Conservation (phyloP, 352 stramenopile genomes). For the Pythium aristosporum region DNA sequence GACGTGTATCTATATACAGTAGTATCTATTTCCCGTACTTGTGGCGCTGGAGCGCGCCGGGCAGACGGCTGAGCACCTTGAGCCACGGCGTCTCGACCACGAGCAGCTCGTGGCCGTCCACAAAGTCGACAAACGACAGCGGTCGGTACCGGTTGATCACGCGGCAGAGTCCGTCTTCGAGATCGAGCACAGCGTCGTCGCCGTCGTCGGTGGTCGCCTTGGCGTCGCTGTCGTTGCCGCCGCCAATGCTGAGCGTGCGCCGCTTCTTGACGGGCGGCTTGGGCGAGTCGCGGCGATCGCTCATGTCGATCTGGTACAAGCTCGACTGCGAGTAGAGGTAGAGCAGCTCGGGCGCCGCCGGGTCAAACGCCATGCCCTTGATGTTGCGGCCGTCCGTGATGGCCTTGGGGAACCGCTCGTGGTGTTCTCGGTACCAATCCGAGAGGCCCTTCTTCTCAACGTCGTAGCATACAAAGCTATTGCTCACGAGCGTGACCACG, state of each 20-base stretch:
- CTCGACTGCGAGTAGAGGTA: constrained; percentile 83
- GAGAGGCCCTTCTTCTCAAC: constrained; percentile 79
- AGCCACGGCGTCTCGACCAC: constrained; percentile 86
- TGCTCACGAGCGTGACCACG: constrained; percentile 78
- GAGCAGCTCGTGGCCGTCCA: constrained; percentile 70
- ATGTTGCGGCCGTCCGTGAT: constrained; percentile 71
- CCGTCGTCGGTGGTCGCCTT: constrained; percentile 35
- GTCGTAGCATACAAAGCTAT: constrained; percentile 86
- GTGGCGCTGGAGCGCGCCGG: constrained; percentile 76
- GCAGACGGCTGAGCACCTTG: constrained; percentile 82
- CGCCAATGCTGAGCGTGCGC: constrained; percentile 52
- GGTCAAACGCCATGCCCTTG: constrained; percentile 82
- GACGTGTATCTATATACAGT: constrained; percentile 1
- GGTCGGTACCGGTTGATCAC: constrained; percentile 83
- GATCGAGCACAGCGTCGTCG: constrained; percentile 62
- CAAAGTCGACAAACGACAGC: constrained; percentile 84
- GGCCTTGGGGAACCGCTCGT: constrained; percentile 71
- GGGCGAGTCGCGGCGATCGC: constrained; percentile 20
- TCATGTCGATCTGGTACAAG: constrained; percentile 85
- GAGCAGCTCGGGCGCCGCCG: constrained; percentile 66
- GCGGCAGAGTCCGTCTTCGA: constrained; percentile 65
- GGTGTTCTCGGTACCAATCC: constrained; percentile 68
- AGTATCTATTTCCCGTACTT: constrained; percentile 84
- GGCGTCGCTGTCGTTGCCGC: constrained; percentile 54
- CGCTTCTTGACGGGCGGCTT: constrained; percentile 39